Conservation (phyloP, 1,284 basidiomycete genomes). For the Rhodotorula sp. region DNA sequence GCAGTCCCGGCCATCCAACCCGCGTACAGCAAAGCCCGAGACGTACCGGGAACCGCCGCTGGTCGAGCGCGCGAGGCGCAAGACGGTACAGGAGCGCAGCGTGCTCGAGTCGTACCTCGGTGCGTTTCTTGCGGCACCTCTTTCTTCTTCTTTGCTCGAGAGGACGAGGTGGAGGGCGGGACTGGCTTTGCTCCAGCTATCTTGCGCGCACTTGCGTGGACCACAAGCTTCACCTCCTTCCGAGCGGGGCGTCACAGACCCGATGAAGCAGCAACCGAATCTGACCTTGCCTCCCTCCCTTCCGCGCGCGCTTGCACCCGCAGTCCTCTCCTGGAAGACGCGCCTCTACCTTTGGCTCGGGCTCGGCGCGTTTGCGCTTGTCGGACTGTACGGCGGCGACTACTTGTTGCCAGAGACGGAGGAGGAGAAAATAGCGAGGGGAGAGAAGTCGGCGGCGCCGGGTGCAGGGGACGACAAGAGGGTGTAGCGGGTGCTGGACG, state of each 20-base stretch:
- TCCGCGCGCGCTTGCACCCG: too few species aligned
- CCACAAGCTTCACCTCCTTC: too few species aligned
- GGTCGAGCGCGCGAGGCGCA: constrained; percentile 28
- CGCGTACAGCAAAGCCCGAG: not conserved
- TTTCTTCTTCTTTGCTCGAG: too few species aligned
- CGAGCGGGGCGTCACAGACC: too few species aligned
- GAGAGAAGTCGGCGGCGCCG: not conserved
- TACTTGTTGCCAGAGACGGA: constrained; percentile 30
- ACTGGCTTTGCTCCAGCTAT: too few species aligned
- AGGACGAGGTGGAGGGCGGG: too few species aligned
- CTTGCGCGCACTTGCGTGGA: too few species aligned
- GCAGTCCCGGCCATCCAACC: not conserved
- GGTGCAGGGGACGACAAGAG: too few species aligned
- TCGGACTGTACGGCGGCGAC: constrained; percentile 39
- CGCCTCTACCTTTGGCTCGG: constrained; percentile 34
- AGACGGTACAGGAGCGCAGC: constrained; percentile 30
- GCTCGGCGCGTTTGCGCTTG: constrained; percentile 17
- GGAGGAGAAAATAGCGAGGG: constrained; percentile 9
- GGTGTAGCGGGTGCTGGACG: too few species aligned
- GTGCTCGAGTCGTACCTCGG: constrained; percentile 42
- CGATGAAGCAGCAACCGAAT: too few species aligned
- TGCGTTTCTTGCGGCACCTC: constrained; percentile 6
- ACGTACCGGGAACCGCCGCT: constrained; percentile 25
- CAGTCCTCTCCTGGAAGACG: constrained; percentile 33
- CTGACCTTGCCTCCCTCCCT: too few species aligned